Conservation (phyloP, 2,329 filamentous ascomycete species). For the Kalmusia sp. region DNA sequence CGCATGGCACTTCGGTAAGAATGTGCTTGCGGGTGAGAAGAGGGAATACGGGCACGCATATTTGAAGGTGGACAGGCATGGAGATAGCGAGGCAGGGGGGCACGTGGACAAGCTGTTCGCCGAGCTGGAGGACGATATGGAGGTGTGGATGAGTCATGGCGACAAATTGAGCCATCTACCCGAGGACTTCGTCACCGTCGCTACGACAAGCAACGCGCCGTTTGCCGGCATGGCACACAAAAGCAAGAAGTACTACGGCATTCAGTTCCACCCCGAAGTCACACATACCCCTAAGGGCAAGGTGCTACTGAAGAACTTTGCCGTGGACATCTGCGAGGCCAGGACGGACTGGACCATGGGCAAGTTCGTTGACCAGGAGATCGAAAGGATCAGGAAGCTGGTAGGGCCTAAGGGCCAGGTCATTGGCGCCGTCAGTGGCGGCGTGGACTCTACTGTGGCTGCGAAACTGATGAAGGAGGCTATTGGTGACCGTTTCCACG, state of each 20-base stretch:
- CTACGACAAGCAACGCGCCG: conserved; percentile 75
- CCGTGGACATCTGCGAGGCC: conserved; percentile 80
- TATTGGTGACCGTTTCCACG: conserved; percentile 84
- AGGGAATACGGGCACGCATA: conserved; percentile 76
- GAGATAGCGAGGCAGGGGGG: conserved; percentile 54
- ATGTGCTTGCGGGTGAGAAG: conserved; percentile 72
- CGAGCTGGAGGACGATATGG: conserved; percentile 72
- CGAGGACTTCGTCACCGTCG: conserved; percentile 74
- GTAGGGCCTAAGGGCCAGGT: conserved; percentile 86
- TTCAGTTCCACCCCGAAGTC: conserved; percentile 92
- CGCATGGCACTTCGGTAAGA: conserved; percentile 72
- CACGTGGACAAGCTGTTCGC: conserved; percentile 82
- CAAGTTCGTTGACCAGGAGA: conserved; percentile 82
- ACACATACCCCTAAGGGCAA: conserved; percentile 74
- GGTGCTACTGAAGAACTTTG: conserved; percentile 81
- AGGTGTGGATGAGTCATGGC: conserved; percentile 87
- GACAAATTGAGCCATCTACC: conserved; percentile 84
- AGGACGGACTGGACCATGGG: conserved; percentile 83
- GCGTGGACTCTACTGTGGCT: conserved; percentile 89
- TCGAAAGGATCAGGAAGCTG: conserved; percentile 77
- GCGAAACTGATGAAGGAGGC: conserved; percentile 86
- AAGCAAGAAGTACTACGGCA: conserved; percentile 74
- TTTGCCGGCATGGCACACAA: conserved; percentile 82
- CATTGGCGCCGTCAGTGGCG: conserved; percentile 79
- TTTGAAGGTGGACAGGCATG: conserved; percentile 66